Evolutionary conservation across 2,329 filamentous ascomycete species (phyloP).

Genomic region (Verticillium dahliae): DNA sequence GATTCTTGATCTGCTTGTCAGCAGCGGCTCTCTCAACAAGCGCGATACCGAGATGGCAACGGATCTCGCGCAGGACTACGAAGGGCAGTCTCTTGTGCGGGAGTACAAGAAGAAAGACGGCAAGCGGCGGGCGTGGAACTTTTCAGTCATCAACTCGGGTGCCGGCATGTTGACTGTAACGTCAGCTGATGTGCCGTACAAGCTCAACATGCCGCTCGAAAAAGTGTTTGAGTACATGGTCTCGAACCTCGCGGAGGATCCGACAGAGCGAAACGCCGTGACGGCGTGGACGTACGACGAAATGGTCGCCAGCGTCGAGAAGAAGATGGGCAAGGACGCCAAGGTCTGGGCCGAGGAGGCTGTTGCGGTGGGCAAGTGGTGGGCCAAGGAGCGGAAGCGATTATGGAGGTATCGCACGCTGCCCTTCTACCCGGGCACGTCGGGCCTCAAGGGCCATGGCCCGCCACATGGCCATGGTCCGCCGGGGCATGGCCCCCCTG

Average conservation of each 20-base stretch:
- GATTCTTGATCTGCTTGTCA: slow-evolving; percentile 34
- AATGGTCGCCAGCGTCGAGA: slow-evolving; percentile 5
- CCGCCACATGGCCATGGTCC: neutral
- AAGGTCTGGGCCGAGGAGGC: slow-evolving; percentile 14
- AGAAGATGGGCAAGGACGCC: slow-evolving; percentile 8
- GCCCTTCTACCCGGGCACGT: neutral
- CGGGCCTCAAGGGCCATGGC: neutral
- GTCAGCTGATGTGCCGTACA: slow-evolving; percentile 9
- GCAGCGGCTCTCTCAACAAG: slow-evolving; percentile 28
- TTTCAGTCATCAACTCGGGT: slow-evolving; percentile 43
- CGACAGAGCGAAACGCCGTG: slow-evolving; percentile 5
- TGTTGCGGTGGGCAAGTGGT: slow-evolving; percentile 14
- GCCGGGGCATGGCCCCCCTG: neutral
- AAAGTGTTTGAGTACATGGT: slow-evolving; percentile 11
- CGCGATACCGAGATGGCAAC: slow-evolving; percentile 23
- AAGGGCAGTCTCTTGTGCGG: slow-evolving; percentile 38
- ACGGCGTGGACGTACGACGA: slow-evolving; percentile 7
- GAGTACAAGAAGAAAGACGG: slow-evolving; percentile 15
- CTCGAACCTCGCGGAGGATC: slow-evolving; percentile 11
- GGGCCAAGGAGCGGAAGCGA: slow-evolving; percentile 8
- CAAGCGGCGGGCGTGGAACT: slow-evolving; percentile 29
- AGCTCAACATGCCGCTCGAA: slow-evolving; percentile 14
- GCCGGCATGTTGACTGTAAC: slow-evolving; percentile 14
- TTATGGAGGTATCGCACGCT: neutral
- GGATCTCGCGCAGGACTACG: slow-evolving; percentile 34